Percentiles rank a stretch among this genome's conserved stretches.
Evolutionary conservation across 257 asterid species (phyloP).

Genomic region (Plantago elongata): DNA sequence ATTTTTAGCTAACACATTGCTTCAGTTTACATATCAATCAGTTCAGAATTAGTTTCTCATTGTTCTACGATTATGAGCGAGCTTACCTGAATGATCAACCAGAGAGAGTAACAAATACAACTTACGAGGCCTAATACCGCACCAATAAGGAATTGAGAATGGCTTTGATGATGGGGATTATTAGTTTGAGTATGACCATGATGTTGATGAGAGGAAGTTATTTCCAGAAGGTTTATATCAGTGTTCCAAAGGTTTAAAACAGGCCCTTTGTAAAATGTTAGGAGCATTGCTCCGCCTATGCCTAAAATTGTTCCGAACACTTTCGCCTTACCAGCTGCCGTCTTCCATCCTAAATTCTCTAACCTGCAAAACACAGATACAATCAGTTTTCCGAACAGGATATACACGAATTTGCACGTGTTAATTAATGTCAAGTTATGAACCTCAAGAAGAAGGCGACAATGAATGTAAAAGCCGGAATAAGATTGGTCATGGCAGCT

Average conservation of each 20-base stretch:
- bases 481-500: conserved; percentile 61
- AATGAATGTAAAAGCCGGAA: conserved; percentile 61
- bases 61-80: no score
- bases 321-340: conserved; percentile 62
- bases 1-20: no score
- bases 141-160: conserved; percentile 32
- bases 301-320: conserved; percentile 53
- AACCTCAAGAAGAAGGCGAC: conserved; percentile 50
- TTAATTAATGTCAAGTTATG: neutral
- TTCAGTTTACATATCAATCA: no score
- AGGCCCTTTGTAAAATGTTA: conserved; percentile 71
- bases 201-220: conserved; percentile 22
- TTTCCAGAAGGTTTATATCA: conserved; percentile 38
- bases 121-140: conserved; percentile 38
- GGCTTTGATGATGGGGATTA: neutral
- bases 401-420: neutral
- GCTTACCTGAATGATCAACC: conserved; percentile 65
- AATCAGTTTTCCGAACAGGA: neutral
- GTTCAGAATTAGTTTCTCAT: no score
- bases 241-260: conserved; percentile 39
- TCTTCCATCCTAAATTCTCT: conserved; percentile 52
- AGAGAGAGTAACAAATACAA: conserved; percentile 43
- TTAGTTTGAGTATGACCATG: neutral
- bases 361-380: conserved; percentile 27
- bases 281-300: conserved; percentile 71